Conservation (phyloP, 2,329 filamentous ascomycete species). For the Alternaria arborescens region DNA sequence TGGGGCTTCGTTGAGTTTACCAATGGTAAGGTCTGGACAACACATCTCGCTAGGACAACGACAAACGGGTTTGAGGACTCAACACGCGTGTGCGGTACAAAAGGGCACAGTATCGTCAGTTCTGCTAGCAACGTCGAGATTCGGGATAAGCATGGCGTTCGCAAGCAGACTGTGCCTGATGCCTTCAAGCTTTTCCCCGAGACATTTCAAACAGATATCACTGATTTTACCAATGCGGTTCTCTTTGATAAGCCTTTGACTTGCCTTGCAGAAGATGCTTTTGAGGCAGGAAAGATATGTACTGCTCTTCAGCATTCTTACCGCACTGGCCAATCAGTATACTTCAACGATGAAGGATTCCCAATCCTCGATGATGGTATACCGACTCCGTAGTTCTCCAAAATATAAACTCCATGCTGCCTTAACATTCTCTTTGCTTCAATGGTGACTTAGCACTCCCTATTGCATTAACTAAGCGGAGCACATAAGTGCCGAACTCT, state of each 20-base stretch:
- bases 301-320: conserved; percentile 14
- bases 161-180: conserved; percentile 8
- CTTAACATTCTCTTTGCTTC: too few relatives aligned
- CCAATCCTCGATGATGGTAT: not conserved
- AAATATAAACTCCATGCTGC: too few relatives aligned
- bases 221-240: not conserved
- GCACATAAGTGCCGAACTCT: too few relatives aligned
- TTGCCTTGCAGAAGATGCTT: conserved; percentile 14
- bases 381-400: not conserved
- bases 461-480: too few relatives aligned
- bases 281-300: conserved; percentile 13
- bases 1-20: conserved; percentile 17
- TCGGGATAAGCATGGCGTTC: conserved; percentile 17
- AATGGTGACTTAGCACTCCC: too few relatives aligned
- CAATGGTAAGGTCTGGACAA: conserved; percentile 15
- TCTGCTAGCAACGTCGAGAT: conserved; percentile 13
- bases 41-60: conserved; percentile 7
- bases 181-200: conserved; percentile 12
- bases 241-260: conserved; percentile 2
- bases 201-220: conserved; percentile 6
- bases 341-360: conserved; percentile 11
- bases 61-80: not conserved
- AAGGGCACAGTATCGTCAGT: not conserved
- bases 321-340: conserved; percentile 8
- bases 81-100: not conserved